Evolutionary conservation across 495 filamentous ascomycete species (phyloP).

Genomic region (Penicillium cinerascens): DNA sequence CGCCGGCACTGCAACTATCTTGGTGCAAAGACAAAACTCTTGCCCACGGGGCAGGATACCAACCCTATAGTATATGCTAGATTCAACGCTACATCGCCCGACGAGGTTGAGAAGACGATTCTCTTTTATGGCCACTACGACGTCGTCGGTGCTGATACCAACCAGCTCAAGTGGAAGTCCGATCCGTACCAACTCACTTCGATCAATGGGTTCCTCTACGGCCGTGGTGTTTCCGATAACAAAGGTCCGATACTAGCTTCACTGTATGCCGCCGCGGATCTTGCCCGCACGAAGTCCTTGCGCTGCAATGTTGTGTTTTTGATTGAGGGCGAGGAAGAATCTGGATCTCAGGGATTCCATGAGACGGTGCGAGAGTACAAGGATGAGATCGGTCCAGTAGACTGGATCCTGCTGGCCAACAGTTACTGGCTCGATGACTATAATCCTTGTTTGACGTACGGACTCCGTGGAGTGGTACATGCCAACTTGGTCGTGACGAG

Average conservation of each 20-base stretch:
- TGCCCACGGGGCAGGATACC: conserved; percentile 66
- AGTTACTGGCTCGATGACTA: conserved; percentile 98
- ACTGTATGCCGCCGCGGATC: conserved; percentile 84
- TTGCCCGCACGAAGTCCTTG: conserved; percentile 71
- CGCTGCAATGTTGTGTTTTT: conserved; percentile 86
- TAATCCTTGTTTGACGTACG: conserved; percentile 92
- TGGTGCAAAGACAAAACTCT: conserved; percentile 81
- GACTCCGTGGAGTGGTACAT: conserved; percentile 89
- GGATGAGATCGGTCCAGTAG: conserved; percentile 78
- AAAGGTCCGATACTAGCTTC: conserved; percentile 94
- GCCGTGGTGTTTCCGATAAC: conserved; percentile 95
- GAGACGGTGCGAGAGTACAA: conserved; percentile 74
- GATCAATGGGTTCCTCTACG: conserved; percentile 89
- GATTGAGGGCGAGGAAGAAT: conserved; percentile 97
- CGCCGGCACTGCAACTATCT: conserved; percentile 85
- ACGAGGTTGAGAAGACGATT: conserved; percentile 73
- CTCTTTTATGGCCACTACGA: conserved; percentile 99
- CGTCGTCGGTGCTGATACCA: conserved; percentile 88
- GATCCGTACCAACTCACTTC: conserved; percentile 85
- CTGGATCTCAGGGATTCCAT: conserved; percentile 83
- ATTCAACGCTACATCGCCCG: conserved; percentile 60
- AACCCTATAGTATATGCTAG: conserved; percentile 90
- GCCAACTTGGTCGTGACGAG: conserved; percentile 85
- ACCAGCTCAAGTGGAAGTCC: conserved; percentile 70
- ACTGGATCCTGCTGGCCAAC: conserved; percentile 92